Conservation (phyloP, 2,329 filamentous ascomycete genomes). For the Cercospora canescens region DNA sequence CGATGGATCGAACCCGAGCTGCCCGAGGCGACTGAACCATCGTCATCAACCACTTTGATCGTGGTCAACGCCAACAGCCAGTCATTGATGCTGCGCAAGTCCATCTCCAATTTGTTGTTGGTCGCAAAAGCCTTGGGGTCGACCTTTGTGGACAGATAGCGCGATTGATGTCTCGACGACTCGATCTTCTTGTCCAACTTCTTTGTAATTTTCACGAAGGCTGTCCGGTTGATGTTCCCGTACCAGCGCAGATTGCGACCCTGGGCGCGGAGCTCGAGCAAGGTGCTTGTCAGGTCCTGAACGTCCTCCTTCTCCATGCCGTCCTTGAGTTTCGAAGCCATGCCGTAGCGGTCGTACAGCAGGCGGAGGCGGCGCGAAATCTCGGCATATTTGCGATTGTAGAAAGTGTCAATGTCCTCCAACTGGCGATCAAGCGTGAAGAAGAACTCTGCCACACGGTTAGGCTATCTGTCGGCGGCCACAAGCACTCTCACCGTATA, state of each 20-base stretch:
- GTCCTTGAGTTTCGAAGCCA: slow-evolving; percentile 66
- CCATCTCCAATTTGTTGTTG: slow-evolving; percentile 59
- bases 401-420: slow-evolving; percentile 94
- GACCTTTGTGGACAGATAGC: slow-evolving; percentile 88
- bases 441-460: slow-evolving; percentile 75
- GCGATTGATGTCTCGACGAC: slow-evolving; percentile 69
- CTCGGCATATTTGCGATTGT: slow-evolving; percentile 92
- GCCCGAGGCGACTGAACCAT: slow-evolving; percentile 65
- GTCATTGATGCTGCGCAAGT: slow-evolving; percentile 75
- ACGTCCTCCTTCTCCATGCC: slow-evolving; percentile 83
- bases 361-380: slow-evolving; percentile 80
- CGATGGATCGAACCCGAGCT: slow-evolving; percentile 68
- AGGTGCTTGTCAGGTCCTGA: slow-evolving; percentile 85
- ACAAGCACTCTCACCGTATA: slow-evolving; percentile 51
- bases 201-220: slow-evolving; percentile 98
- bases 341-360: slow-evolving; percentile 83
- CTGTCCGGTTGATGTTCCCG: slow-evolving; percentile 90
- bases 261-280: slow-evolving; percentile 84
- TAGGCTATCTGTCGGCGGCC: slow-evolving; percentile 26
- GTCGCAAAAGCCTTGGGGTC: slow-evolving; percentile 86
- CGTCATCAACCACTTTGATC: slow-evolving; percentile 73
- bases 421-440: slow-evolving; percentile 95
- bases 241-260: slow-evolving; percentile 96
- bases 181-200: slow-evolving; percentile 95
- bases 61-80: slow-evolving; percentile 86